Evolutionary conservation across 1,284 basidiomycete species (phyloP), one percentile per base, ranked within the genome.

Genomic region (Nidula niveotomentosa): DNA sequence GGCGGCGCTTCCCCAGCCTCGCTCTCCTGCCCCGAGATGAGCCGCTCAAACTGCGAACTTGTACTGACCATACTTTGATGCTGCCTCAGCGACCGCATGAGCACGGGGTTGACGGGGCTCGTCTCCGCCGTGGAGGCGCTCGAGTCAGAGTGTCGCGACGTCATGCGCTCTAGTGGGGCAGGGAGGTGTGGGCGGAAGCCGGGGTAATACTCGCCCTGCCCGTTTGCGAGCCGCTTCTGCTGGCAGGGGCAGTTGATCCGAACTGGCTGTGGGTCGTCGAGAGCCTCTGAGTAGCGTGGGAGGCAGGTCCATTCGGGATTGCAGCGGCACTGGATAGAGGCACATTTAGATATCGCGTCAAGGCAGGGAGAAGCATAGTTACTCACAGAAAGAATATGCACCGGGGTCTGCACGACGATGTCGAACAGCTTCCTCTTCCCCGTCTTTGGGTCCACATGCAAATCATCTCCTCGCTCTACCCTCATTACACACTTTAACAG

Each of bases 351-450:
- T 13, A 48, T 15, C 12, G 37, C 39, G 36, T 8, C 37, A 36
- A 48, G 5, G 18, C 18, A 15, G 36, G 41, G 23, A 34, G 54
- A 45, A 45, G 33, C 18, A 55, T 35, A 18, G 48, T 36, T 50
- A 73, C 89, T 76, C 56, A 93, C 91, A 7, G 91, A 91, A 52
- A 93, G 79, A 54, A 94, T 84, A 54, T 88, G 84, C 33, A 95
- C 78, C 0, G 93, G 92, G 0, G 85, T 84, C 64, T 93, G 91
- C 54, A 98, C 87, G 50, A 95, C 88, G 62, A 98, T 94, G 71
- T 98, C 96, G 71, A 91, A 95, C 65, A 91, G 71, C 70, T 93
- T 94, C 58, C 85, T 79, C 67, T 83, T 88, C 43, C 89, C 82
- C 3, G 77, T 85, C 68, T 85, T 88, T 12, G 80, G 63, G 62